Base-by-base conservation (phyloP, 805 yeast species). In the Candida multigemmis region DNA sequence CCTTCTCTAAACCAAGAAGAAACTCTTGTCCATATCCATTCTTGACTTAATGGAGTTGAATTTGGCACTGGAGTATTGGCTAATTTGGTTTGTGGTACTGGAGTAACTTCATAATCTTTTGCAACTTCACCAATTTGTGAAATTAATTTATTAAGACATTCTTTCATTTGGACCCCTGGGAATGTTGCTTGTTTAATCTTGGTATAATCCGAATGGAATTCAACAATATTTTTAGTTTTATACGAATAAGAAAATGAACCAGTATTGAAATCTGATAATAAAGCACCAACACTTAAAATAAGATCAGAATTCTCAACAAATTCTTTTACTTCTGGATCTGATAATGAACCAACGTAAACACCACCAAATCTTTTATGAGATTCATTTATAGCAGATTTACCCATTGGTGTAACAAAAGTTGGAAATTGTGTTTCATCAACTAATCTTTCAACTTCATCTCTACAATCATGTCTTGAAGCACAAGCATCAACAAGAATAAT, bases 1-100 rank as follows among this genome's bases (percentile, higher is more conserved):
- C 79, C 81, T 44, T 69, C 71, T 50, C 62, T 60, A 44, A 77
- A 65, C 73, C 77, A 77, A 25, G 68, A 61, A 17, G 77, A 68
- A 22, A 75, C 56, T 49, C 68, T 65, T 38, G 71, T 72, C 85
- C 85, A 77, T 40, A 77, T 50, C 74, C 76, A 76, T 46, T 72
- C 75, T 56, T 76, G 83, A 30, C 73, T 41, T 36, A 77, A 56
- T 10, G 30, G 31, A 9, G 40, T 38, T 9, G 34, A 36, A 22
- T 36, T 36, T 12, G 46, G 39, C 19, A 60, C 53, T 33, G 72
- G 69, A 16, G 65, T 49, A 49, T 65, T 64, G 23, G 56, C 59
- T 27, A 61, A 38, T 46, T 68, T 66, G 39, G 60, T 53, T 24
- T 60, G 39, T 42, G 85, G 84, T 29, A 76, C 73, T 24, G 76